Percentiles rank a stretch among this genome's conserved stretches.
Evolutionary conservation across 1,284 basidiomycete species (phyloP).

Genomic region (Phylloboletellus chloephorus): DNA sequence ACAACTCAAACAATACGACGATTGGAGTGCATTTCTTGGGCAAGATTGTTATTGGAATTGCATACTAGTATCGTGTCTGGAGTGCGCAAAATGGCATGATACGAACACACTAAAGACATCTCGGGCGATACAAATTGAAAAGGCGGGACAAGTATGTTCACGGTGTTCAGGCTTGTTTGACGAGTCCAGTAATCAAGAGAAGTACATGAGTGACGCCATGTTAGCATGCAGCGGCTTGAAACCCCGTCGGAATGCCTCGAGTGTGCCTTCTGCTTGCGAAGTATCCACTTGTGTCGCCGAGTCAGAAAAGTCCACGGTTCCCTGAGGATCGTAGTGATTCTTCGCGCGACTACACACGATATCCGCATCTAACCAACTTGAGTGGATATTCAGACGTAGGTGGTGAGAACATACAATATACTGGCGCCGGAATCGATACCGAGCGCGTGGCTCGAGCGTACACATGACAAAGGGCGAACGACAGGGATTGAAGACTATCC

Average conservation of each 20-base stretch:
- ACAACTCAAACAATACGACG: background rate
- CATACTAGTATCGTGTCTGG: too few relatives aligned
- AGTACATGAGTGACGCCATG: slow-evolving; percentile 59
- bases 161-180: background rate
- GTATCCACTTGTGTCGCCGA: slow-evolving; percentile 42
- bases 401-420: slow-evolving; percentile 58
- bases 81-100: background rate
- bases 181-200: slow-evolving; percentile 37
- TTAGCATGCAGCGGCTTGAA: slow-evolving; percentile 54
- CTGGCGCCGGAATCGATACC: slow-evolving; percentile 78
- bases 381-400: background rate
- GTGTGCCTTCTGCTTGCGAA: slow-evolving; percentile 37
- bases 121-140: background rate
- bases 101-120: background rate
- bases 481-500: slow-evolving; percentile 63
- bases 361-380: slow-evolving; percentile 56
- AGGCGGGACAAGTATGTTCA: background rate
- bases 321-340: slow-evolving; percentile 71
- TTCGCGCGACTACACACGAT: slow-evolving; percentile 78
- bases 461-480: slow-evolving; percentile 75
- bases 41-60: too few relatives aligned
- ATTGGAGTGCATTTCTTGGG: background rate
- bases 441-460: slow-evolving; percentile 79
- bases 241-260: slow-evolving; percentile 48
- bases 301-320: slow-evolving; percentile 49